These are phyloP conservation scores for Geotrichum ghanense DNA, from an alignment of 805 yeast species.

Conservation along the genomic window DNA sequence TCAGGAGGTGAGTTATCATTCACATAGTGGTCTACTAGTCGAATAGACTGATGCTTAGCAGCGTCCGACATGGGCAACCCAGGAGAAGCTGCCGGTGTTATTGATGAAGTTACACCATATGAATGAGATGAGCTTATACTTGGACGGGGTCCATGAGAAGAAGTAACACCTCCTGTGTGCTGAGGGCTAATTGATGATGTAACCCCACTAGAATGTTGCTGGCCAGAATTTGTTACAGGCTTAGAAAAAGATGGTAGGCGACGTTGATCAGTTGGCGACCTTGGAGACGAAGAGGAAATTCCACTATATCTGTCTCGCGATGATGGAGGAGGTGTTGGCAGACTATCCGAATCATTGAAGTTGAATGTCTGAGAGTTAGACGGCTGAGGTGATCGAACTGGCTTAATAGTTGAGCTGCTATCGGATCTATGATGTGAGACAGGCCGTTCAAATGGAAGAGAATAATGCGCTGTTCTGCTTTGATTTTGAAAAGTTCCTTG, in stretches of 20 bases:
- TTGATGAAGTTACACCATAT: not conserved
- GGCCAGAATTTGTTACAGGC: not conserved
- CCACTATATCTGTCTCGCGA: not conserved
- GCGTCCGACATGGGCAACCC: not conserved
- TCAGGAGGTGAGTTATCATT: not conserved
- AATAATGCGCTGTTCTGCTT: not conserved
- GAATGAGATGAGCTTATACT: not conserved
- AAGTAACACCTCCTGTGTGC: constrained; percentile 1
- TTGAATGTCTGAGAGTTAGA: not conserved
- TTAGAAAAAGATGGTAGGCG: not conserved
- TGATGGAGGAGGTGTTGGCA: not conserved
- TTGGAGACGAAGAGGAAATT: not conserved
- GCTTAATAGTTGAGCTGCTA: constrained; percentile 2
- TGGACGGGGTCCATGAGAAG: constrained; percentile 1
- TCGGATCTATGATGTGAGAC: not conserved
- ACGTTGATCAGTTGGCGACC: not conserved
- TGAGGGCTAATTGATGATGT: not conserved
- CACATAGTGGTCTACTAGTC: not conserved
- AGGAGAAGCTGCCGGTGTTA: not conserved
- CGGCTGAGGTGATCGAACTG: constrained; percentile 1
- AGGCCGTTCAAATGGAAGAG: not conserved
- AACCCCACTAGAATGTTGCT: not conserved
- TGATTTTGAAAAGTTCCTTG: not conserved
- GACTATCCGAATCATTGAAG: not conserved
- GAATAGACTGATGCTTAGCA: not conserved